These are phyloP conservation scores for Durusdinium trenchii DNA, from an alignment of 73 alveolate species.

Conservation along the genomic window DNA sequence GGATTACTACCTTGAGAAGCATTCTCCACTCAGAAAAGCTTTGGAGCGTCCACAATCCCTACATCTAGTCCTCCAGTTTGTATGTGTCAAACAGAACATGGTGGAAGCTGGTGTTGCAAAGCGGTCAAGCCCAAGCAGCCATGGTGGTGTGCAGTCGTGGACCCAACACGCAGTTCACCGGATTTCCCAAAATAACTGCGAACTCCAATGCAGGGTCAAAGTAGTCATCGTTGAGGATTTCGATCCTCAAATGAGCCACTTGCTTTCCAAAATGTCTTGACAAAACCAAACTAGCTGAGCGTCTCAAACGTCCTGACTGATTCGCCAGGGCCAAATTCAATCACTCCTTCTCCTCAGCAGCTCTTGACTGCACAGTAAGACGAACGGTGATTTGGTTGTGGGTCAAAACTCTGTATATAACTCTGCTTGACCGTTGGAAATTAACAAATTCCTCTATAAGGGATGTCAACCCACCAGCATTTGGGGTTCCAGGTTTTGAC, in stretches of 20 bases:
- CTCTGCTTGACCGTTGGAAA: too few relatives aligned
- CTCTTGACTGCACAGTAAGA: too few relatives aligned
- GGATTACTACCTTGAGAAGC: slow-evolving; percentile 30
- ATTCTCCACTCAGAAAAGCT: neutral
- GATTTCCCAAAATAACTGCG: slow-evolving; percentile 29
- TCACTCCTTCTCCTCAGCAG: neutral
- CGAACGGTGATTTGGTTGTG: too few relatives aligned
- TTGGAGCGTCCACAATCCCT: neutral
- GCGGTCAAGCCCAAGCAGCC: slow-evolving; percentile 16
- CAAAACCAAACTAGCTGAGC: neutral
- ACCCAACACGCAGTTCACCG: slow-evolving; percentile 29
- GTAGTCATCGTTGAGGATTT: slow-evolving; percentile 35
- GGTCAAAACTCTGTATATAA: too few relatives aligned
- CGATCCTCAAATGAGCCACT: slow-evolving; percentile 20
- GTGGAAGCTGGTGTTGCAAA: neutral
- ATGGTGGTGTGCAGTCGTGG: neutral
- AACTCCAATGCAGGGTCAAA: slow-evolving; percentile 72
- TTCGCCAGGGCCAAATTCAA: slow-evolving; percentile 78
- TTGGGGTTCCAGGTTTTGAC: too few relatives aligned
- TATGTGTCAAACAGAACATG: neutral
- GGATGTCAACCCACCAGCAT: too few relatives aligned
- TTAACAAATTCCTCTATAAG: too few relatives aligned
- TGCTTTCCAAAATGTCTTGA: neutral
- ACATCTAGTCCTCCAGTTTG: neutral
- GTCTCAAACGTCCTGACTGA: slow-evolving; percentile 54